Evolutionary conservation across 495 filamentous ascomycete genomes (phyloP).

Genomic region (Penicillium turbatum): DNA sequence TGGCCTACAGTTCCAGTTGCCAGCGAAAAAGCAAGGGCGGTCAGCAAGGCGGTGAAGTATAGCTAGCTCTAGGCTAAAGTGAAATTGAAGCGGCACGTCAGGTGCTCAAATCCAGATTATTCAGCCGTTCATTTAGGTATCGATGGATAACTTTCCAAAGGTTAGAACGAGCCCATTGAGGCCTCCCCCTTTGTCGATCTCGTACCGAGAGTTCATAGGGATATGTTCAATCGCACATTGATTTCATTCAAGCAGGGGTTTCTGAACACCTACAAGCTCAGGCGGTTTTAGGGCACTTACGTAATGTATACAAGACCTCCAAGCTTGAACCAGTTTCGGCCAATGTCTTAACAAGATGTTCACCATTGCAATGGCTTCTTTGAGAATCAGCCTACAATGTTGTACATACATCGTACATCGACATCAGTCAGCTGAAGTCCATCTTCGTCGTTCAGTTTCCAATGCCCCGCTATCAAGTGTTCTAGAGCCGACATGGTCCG

Average conservation of each 20-base stretch:
- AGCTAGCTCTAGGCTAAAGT: background rate
- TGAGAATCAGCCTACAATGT: background rate
- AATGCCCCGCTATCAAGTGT: background rate
- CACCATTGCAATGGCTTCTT: background rate
- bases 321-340: background rate
- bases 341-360: background rate
- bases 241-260: too few relatives aligned
- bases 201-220: too few relatives aligned
- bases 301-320: too few relatives aligned
- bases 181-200: too few relatives aligned
- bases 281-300: too few relatives aligned
- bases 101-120: background rate
- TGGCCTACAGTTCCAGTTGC: background rate
- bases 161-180: too few relatives aligned
- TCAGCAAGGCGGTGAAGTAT: background rate
- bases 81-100: slow-evolving; percentile 16
- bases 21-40: background rate
- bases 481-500: background rate
- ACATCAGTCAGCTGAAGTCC: too few relatives aligned
- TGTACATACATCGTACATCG: too few relatives aligned
- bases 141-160: too few relatives aligned
- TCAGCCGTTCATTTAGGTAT: background rate
- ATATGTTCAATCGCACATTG: too few relatives aligned
- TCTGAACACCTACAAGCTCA: too few relatives aligned
- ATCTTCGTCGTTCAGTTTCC: background rate